Conservation (phyloP, 345 rosid genomes). For the Citrus maxima region DNA sequence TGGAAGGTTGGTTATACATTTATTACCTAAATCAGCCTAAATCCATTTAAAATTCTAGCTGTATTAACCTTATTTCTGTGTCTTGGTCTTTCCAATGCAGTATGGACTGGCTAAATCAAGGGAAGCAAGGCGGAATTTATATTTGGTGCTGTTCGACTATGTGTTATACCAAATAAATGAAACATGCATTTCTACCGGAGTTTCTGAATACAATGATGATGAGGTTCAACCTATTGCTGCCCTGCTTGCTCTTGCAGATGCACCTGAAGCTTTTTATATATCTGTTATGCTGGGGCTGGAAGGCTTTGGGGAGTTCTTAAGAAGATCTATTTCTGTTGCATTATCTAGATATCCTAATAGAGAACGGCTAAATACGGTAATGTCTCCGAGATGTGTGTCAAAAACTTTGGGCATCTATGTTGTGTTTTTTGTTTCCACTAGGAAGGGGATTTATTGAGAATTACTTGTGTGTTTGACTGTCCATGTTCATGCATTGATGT, state of each 20-base stretch:
- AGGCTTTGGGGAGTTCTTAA: constrained; percentile 90
- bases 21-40: neutral
- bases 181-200: constrained; percentile 68
- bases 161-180: constrained; percentile 86
- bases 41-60: neutral
- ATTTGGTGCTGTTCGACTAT: constrained; percentile 81
- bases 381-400: neutral
- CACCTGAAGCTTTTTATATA: constrained; percentile 93
- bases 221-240: constrained; percentile 84
- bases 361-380: constrained; percentile 84
- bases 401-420: neutral
- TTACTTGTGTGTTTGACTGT: neutral
- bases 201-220: constrained; percentile 77
- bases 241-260: constrained; percentile 80
- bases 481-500: neutral
- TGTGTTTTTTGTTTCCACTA: neutral
- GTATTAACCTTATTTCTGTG: neutral
- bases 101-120: constrained; percentile 81
- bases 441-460: neutral
- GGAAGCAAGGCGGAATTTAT: constrained; percentile 88
- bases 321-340: constrained; percentile 80
- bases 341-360: constrained; percentile 80
- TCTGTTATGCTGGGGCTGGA: constrained; percentile 94
- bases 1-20: neutral
- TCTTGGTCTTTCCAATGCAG: constrained; percentile 44